Conservation (phyloP, 805 yeast species). For the Metschnikowia cerradonensis region DNA sequence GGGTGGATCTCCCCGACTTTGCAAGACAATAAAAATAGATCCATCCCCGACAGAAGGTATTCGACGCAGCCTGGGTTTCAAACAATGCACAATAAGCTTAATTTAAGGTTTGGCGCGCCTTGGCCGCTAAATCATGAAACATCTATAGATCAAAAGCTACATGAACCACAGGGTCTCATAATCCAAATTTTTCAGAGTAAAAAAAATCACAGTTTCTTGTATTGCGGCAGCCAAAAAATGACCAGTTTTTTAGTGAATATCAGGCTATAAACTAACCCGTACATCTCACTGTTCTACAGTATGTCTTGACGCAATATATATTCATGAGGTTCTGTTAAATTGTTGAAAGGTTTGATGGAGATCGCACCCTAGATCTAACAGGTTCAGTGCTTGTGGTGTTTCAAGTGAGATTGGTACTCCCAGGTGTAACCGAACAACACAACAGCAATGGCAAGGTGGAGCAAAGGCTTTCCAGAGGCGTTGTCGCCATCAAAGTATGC, state of each 20-base stretch:
- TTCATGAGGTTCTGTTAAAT: neutral
- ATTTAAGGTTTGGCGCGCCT: neutral
- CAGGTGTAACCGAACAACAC: slow-evolving; percentile 79
- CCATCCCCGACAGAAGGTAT: neutral
- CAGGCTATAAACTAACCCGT: neutral
- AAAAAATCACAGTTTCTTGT: neutral
- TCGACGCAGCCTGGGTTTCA: neutral
- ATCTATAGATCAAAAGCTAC: neutral
- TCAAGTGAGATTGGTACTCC: slow-evolving; percentile 89
- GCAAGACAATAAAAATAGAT: neutral
- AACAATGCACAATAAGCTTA: neutral
- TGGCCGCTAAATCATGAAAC: neutral
- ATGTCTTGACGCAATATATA: neutral
- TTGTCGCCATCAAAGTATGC: slow-evolving; percentile 81
- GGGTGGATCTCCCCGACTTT: neutral
- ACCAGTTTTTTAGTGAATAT: no score
- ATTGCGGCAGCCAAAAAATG: no score
- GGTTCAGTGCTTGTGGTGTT: slow-evolving; percentile 28
- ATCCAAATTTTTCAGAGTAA: neutral
- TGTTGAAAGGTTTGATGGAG: neutral
- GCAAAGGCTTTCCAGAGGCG: slow-evolving; percentile 77
- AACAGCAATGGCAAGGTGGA: slow-evolving; percentile 70
- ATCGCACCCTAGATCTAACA: neutral
- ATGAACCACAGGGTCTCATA: no score
- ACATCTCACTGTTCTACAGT: neutral